Conservation (phyloP, 371 early-diverging fungal species). For the Rhizomucor pusillus region DNA sequence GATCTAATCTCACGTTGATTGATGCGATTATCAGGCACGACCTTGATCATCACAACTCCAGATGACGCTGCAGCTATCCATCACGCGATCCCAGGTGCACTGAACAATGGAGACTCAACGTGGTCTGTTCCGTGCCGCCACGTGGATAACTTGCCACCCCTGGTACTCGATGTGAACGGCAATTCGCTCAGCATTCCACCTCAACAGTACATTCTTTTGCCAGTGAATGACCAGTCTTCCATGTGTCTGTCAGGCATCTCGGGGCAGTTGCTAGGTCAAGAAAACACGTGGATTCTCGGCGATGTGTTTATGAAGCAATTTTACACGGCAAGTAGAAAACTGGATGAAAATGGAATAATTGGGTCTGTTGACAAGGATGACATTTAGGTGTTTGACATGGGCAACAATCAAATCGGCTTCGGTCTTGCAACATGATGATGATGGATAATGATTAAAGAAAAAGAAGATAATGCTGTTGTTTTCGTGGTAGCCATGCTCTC, state of each 20-base stretch:
- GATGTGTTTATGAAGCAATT: constrained; percentile 75
- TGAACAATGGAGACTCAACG: constrained; percentile 54
- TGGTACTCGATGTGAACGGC: constrained; percentile 52
- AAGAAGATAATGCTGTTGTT: constrained; percentile 10
- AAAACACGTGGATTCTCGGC: constrained; percentile 71
- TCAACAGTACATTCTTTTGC: constrained; percentile 58
- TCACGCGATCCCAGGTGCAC: constrained; percentile 53
- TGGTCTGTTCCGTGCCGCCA: constrained; percentile 54
- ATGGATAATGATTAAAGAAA: too few species aligned
- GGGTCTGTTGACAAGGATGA: neutral
- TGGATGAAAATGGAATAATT: neutral
- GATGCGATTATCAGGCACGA: constrained; percentile 49
- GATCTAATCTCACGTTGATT: neutral
- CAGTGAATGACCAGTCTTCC: constrained; percentile 28
- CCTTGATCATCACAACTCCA: constrained; percentile 66
- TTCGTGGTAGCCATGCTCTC: constrained; percentile 1
- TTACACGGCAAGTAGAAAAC: constrained; percentile 62
- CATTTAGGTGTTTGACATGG: constrained; percentile 57
- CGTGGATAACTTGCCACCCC: constrained; percentile 37
- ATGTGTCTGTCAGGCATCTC: constrained; percentile 71
- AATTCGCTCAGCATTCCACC: constrained; percentile 45
- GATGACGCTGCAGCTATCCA: constrained; percentile 70
- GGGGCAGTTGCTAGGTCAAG: constrained; percentile 32
- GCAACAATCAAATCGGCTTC: constrained; percentile 70
- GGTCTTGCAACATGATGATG: constrained; percentile 30